These are phyloP conservation scores for Backusella tuberculispora DNA, from an alignment of 192 early-diverging fungal species.

Conservation along the genomic window DNA sequence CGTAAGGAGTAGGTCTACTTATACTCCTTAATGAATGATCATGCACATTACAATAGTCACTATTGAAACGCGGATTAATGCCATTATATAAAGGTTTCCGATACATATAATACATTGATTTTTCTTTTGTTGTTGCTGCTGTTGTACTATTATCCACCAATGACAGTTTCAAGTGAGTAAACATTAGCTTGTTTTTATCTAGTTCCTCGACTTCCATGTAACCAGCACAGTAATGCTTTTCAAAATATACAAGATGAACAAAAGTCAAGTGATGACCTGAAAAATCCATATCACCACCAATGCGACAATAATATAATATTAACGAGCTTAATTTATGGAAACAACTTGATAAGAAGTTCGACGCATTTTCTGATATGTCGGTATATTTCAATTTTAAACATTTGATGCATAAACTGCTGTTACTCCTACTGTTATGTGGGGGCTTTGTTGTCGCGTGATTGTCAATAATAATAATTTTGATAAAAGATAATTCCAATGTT, in stretches of 20 bases:
- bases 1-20: background rate
- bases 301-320: background rate
- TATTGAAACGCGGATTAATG: background rate
- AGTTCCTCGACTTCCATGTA: background rate
- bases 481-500: background rate
- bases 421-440: background rate
- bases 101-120: background rate
- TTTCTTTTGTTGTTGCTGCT: background rate
- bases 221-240: background rate
- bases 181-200: background rate
- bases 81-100: background rate
- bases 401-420: background rate
- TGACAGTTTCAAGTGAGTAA: background rate
- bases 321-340: background rate
- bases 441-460: background rate
- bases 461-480: background rate
- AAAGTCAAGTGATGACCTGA: background rate
- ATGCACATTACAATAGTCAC: background rate
- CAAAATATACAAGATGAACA: background rate
- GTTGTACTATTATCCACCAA: too few relatives aligned
- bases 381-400: background rate
- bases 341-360: background rate
- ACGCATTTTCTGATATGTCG: background rate
- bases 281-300: background rate
- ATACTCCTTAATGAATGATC: background rate